Evolutionary conservation across 1,139 yeast genomes (phyloP), one percentile per base, ranked within the genome.

Genomic region (Kurtzmaniella quercitrusa): DNA sequence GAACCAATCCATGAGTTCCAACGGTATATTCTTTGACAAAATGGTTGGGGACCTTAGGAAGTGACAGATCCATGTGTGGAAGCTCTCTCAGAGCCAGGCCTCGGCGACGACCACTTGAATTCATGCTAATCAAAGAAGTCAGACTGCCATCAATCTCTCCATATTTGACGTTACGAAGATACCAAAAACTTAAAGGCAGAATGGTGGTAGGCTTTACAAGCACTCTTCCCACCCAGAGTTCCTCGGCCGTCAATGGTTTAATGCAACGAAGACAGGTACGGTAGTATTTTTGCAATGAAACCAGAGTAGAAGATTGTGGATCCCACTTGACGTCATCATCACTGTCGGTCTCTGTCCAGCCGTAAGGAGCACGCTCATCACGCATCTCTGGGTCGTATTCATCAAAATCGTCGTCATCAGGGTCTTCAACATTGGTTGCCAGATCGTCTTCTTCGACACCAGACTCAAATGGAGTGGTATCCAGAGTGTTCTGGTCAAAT

Each of bases 241-340:
- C 82, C 40, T 78, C 80, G 49, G 66, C 66, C 2, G 73, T 63
- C 40, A 80, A 63, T 5, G 83, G 78, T 50, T 72, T 76, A 38
- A 80, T 77, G 50, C 86, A 80, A 40, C 84, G 67, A 32, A 80
- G 57, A 32, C 84, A 76, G 55, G 78, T 80, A 40, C 78, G 66
- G 44, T 74, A 66, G 49, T 65, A 67, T 63, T 47, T 66, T 39
- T 63, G 63, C 14, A 57, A 46, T 12, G 38, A 14, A 9, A 20
- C 21, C 16, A n/a, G 45, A 48, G 70, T 72, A 14, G 61, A 61
- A 12, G 62, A 59, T 4, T 42, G 33, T 2, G 84, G 84, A 14
- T 54, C 55, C 84, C 84, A 79, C 54, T 78, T 77, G 33, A 30
- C 3, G 7, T 21, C 17, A 20, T 35, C 23, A 19, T 19, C 38